Evolutionary conservation across 176 grass and related monocot species (phyloP).

Genomic region (Stipa capillata): DNA sequence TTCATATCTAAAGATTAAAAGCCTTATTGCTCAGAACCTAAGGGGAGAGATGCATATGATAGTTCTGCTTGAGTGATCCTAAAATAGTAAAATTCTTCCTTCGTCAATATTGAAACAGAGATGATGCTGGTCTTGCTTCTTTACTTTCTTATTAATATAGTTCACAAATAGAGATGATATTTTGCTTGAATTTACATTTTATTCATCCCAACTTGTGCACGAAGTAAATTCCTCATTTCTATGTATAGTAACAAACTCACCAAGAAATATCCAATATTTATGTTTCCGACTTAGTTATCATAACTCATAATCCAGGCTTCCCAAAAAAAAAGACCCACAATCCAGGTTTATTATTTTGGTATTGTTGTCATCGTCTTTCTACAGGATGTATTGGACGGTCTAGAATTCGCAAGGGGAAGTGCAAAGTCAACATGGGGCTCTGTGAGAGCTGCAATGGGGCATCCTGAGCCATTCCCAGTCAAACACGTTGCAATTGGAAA

Average conservation of each 20-base stretch:
- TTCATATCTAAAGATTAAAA: background rate
- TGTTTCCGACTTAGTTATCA: background rate
- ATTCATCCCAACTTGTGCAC: background rate
- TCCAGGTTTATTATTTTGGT: background rate
- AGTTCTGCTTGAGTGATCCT: background rate
- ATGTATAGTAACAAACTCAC: background rate
- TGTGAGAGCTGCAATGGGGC: slow-evolving; percentile 84
- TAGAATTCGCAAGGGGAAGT: slow-evolving; percentile 89
- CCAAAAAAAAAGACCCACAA: no score
- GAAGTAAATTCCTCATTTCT: background rate
- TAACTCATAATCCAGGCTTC: background rate
- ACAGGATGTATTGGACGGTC: slow-evolving; percentile 79
- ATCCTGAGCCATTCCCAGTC: slow-evolving; percentile 81
- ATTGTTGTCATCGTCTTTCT: background rate
- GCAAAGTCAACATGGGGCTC: slow-evolving; percentile 81
- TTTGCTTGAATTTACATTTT: no score
- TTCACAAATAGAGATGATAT: no score
- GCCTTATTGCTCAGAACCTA: background rate
- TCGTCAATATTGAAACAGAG: background rate
- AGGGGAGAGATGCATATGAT: background rate
- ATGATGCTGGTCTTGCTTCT: no score
- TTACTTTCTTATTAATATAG: no score
- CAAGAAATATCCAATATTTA: background rate
- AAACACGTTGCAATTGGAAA: slow-evolving; percentile 91
- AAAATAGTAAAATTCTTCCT: background rate